Percentiles rank a stretch among this genome's conserved stretches.
phyloP scores from a whole-genome alignment of 208 protist genomes.

The Acanthamoeba sp. region DNA sequence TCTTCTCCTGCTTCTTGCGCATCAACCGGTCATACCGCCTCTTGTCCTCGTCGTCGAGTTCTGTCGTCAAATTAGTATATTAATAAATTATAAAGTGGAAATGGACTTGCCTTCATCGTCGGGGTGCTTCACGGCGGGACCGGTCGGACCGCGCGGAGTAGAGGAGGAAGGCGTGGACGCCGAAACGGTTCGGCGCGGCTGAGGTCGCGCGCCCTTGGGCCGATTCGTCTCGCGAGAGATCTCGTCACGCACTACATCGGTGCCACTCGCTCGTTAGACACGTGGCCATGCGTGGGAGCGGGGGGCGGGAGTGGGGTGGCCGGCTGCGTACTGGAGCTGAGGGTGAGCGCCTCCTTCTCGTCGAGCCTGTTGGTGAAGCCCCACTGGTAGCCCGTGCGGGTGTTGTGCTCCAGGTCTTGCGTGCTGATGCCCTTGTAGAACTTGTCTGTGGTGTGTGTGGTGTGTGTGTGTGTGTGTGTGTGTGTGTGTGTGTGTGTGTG shows the following conservation, averaged over 20 bases:
- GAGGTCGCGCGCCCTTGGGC: background rate
- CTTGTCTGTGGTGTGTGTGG: background rate
- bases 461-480: too few relatives aligned
- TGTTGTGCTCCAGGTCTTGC: slow-evolving; percentile 21
- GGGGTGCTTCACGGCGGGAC: slow-evolving; percentile 23
- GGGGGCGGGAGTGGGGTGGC: background rate
- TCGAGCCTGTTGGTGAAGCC: slow-evolving; percentile 25
- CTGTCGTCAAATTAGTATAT: background rate
- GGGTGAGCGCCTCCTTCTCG: background rate
- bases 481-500: too few relatives aligned
- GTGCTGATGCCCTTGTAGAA: slow-evolving; percentile 1
- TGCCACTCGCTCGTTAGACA: too few relatives aligned
- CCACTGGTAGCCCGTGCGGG: slow-evolving; percentile 24
- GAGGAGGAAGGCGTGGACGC: background rate
- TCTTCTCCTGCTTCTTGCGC: slow-evolving; percentile 18
- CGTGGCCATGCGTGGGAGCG: background rate
- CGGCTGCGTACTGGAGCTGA: background rate
- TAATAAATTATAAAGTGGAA: background rate
- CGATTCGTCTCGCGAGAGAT: slow-evolving; percentile 33
- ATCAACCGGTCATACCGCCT: slow-evolving; percentile 31
- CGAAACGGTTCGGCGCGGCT: background rate
- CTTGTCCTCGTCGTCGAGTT: slow-evolving; percentile 56
- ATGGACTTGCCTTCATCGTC: background rate
- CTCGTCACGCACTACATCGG: slow-evolving; percentile 38
- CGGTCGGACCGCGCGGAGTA: background rate